Evolutionary conservation across 306 rosid species (phyloP).

Genomic region (Vicia faba): DNA sequence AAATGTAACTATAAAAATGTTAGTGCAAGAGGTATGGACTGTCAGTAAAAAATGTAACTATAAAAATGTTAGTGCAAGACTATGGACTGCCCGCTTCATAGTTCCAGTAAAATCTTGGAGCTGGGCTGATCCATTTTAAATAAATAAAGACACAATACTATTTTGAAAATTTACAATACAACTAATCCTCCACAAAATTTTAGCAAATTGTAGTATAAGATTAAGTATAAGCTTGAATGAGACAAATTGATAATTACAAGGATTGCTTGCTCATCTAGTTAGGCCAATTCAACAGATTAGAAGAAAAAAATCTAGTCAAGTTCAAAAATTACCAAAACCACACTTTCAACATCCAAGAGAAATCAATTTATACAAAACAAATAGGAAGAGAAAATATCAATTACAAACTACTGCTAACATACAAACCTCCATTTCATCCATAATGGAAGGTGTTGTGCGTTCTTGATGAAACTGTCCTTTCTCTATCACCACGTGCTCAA

Average conservation of each 20-base stretch:
- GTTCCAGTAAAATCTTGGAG: not conserved
- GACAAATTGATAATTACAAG: not conserved
- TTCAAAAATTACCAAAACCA: constrained; percentile 2
- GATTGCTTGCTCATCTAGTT: not conserved
- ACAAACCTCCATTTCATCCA: constrained; percentile 59
- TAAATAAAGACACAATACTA: constrained; percentile 1
- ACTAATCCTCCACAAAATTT: not conserved
- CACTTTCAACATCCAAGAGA: not conserved
- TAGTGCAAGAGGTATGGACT: not conserved
- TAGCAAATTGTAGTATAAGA: not conserved
- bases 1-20: not conserved
- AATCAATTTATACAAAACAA: not conserved
- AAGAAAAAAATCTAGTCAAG: not conserved
- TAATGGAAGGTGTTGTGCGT: constrained; percentile 41
- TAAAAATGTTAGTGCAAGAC: not conserved
- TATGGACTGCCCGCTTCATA: not conserved
- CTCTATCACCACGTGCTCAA: constrained; percentile 92
- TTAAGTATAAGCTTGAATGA: not conserved
- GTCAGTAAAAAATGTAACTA: not conserved
- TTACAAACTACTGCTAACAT: constrained; percentile 14
- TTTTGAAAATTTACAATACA: not conserved
- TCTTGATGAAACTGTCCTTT: constrained; percentile 94
- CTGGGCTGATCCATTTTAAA: not conserved
- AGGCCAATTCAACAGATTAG: not conserved
- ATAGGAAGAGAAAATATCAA: not conserved